Conservation (phyloP, 495 filamentous ascomycete species). For the Aspergillus bertholletiae region DNA sequence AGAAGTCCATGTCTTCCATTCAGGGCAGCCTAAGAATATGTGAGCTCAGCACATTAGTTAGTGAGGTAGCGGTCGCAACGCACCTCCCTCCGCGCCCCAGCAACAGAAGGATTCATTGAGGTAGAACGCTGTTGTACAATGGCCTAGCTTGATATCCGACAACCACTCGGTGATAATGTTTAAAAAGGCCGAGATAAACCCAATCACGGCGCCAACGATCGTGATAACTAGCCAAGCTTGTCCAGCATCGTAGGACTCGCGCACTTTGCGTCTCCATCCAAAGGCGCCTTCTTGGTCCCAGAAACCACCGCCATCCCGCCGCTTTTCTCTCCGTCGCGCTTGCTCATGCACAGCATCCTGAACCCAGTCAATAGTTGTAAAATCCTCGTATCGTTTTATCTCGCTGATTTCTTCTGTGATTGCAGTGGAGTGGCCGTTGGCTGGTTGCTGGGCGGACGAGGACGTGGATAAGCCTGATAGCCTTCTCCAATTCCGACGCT, state of each 20-base stretch:
- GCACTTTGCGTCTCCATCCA: constrained; percentile 79
- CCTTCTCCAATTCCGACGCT: constrained; percentile 60
- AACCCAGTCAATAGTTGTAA: constrained; percentile 99
- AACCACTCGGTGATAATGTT: constrained; percentile 98
- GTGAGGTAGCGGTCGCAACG: constrained; percentile 5
- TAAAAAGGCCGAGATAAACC: constrained; percentile 85
- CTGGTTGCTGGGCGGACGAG: constrained; percentile 44
- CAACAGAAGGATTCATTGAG: constrained; percentile 98
- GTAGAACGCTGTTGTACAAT: constrained; percentile 94
- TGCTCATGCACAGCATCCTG: constrained; percentile 95
- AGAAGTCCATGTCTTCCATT: constrained; percentile 88
- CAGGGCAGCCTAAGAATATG: constrained; percentile 60
- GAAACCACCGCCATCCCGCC: constrained; percentile 69
- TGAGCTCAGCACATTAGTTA: neutral
- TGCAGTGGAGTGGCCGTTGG: constrained; percentile 46
- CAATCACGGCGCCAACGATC: constrained; percentile 87
- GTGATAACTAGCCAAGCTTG: constrained; percentile 99
- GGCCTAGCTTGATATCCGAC: constrained; percentile 89
- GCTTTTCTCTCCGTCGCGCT: constrained; percentile 68
- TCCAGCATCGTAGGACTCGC: constrained; percentile 90
- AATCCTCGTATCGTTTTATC: constrained; percentile 97
- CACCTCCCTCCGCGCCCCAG: constrained; percentile 90
- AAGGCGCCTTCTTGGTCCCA: constrained; percentile 67
- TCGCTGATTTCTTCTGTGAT: constrained; percentile 94
- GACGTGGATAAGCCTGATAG: constrained; percentile 71